Evolutionary conservation across 2,329 filamentous ascomycete genomes (phyloP).

Genomic region (Colletotrichum endophyticum): DNA sequence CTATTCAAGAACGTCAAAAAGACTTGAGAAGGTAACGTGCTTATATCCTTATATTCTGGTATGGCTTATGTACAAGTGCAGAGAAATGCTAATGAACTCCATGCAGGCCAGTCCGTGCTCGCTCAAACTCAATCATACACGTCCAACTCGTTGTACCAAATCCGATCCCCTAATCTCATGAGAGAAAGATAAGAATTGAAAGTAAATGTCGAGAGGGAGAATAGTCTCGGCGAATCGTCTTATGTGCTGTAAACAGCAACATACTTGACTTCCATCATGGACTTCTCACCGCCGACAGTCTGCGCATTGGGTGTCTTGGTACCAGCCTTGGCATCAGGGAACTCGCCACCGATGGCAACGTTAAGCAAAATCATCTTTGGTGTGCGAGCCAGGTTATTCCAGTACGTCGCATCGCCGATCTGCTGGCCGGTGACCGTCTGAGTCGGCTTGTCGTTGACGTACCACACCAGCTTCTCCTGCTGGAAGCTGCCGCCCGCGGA

Average conservation of each 20-base stretch:
- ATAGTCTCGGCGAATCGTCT: background rate
- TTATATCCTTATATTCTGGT: background rate
- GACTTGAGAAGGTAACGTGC: background rate
- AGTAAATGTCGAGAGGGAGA: background rate
- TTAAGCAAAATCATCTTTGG: slow-evolving; percentile 41
- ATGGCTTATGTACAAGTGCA: background rate
- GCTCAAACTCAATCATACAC: background rate
- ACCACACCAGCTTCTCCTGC: slow-evolving; percentile 38
- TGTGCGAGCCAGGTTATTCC: slow-evolving; percentile 32
- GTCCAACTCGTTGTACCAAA: background rate
- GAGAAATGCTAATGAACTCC: background rate
- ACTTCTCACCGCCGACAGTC: slow-evolving; percentile 35
- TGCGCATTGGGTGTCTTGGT: slow-evolving; percentile 34
- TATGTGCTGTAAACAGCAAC: slow-evolving; percentile 36
- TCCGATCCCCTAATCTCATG: background rate
- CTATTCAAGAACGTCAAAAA: background rate
- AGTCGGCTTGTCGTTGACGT: slow-evolving; percentile 32
- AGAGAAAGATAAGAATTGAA: background rate
- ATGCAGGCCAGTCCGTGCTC: background rate
- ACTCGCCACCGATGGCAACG: slow-evolving; percentile 43
- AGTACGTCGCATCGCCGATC: slow-evolving; percentile 30
- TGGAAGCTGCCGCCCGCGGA: slow-evolving; percentile 24
- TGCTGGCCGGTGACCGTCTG: slow-evolving; percentile 30
- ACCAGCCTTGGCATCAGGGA: slow-evolving; percentile 38
- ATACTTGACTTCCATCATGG: slow-evolving; percentile 43